phyloP scores from a whole-genome alignment of 148 eudicot species.

The Rhododendron henanense region DNA sequence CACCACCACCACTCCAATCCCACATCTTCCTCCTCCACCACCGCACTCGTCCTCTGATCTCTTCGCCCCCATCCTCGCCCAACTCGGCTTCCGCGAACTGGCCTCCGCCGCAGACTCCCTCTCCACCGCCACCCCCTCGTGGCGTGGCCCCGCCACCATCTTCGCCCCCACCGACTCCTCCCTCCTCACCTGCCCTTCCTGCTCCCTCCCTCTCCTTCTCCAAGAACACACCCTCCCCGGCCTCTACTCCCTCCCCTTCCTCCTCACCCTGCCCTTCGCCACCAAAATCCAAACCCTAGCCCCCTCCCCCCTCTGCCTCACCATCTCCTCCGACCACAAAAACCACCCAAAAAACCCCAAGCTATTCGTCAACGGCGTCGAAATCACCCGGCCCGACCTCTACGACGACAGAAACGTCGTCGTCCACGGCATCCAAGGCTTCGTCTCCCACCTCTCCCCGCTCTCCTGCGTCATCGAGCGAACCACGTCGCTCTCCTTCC shows the following conservation, averaged over 20 bases:
- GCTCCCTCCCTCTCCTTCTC: conserved; percentile 44
- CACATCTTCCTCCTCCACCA: neutral
- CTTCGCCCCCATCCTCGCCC: conserved; percentile 4
- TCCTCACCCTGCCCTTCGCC: conserved; percentile 37
- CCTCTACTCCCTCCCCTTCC: conserved; percentile 32
- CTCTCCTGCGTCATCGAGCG: conserved; percentile 18
- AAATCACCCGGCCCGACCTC: conserved; percentile 17
- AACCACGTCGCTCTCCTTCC: conserved; percentile 19
- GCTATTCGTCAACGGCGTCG: conserved; percentile 16
- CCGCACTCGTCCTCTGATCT: neutral
- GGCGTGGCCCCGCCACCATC: conserved; percentile 33
- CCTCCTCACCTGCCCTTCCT: conserved; percentile 45
- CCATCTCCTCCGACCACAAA: conserved; percentile 1
- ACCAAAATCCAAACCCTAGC: conserved; percentile 36
- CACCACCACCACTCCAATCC: neutral
- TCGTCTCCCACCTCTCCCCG: conserved; percentile 21
- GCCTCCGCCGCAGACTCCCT: neutral
- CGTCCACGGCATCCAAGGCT: conserved; percentile 21
- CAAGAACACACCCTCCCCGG: conserved; percentile 54
- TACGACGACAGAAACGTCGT: neutral
- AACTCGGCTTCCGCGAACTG: conserved; percentile 9
- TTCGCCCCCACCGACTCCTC: conserved; percentile 54
- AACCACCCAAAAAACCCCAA: neutral
- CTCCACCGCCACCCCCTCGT: neutral
- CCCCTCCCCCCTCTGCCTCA: conserved; percentile 8